phyloP scores from a whole-genome alignment of 179 eudicot species.

The Dionaea muscipula region DNA sequence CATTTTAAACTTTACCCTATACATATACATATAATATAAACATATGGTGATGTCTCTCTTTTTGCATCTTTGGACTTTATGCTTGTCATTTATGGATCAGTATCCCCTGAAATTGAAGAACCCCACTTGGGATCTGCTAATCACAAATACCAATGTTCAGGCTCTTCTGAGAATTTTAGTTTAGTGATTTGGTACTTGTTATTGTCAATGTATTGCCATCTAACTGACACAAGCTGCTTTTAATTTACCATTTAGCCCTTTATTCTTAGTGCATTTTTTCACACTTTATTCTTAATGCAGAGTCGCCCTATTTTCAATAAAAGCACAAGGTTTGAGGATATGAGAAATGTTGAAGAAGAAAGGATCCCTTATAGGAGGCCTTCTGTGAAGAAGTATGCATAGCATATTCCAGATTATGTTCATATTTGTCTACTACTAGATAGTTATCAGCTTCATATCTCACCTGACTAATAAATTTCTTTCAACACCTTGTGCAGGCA shows the following conservation, averaged over 20 bases:
- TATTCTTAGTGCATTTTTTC: background rate
- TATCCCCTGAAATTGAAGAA: too few species aligned
- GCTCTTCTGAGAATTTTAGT: too few species aligned
- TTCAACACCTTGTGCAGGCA: constrained; percentile 25
- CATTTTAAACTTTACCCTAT: too few species aligned
- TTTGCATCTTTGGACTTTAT: too few species aligned
- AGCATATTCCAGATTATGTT: background rate
- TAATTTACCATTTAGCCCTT: background rate
- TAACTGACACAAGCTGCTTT: background rate
- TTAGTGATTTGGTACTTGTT: too few species aligned
- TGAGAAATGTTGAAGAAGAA: constrained; percentile 67
- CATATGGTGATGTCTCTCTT: too few species aligned
- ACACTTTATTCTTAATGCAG: constrained; percentile 25
- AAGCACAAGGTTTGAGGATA: constrained; percentile 85
- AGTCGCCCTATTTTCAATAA: constrained; percentile 83
- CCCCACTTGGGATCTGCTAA: too few species aligned
- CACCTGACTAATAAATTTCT: background rate
- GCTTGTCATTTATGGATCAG: too few species aligned
- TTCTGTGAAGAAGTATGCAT: constrained; percentile 38
- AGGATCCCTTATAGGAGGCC: constrained; percentile 46
- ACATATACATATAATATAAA: too few species aligned
- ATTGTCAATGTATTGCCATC: background rate
- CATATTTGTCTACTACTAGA: too few species aligned
- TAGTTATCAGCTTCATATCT: background rate
- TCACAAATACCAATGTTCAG: too few species aligned